These are phyloP conservation scores for Saturnispora hagleri DNA, from an alignment of 805 yeast genomes.

Conservation along the genomic window DNA sequence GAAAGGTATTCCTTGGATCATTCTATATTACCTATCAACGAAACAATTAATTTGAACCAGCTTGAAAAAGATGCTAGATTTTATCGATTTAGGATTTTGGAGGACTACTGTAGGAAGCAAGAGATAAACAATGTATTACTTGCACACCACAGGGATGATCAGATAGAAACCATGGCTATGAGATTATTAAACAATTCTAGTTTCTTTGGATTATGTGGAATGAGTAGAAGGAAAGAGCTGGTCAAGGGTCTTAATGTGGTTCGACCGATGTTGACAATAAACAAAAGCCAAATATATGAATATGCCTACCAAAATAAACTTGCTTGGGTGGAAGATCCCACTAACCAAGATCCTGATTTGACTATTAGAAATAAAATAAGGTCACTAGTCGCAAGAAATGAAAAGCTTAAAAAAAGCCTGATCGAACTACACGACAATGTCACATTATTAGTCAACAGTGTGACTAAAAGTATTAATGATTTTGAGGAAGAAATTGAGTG, in stretches of 20 bases:
- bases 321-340: slow-evolving; percentile 62
- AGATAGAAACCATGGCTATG: slow-evolving; percentile 57
- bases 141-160: slow-evolving; percentile 70
- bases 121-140: slow-evolving; percentile 35
- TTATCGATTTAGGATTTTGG: slow-evolving; percentile 40
- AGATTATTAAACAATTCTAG: slow-evolving; percentile 39
- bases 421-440: slow-evolving; percentile 8
- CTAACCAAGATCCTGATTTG: slow-evolving; percentile 45
- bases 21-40: slow-evolving; percentile 15
- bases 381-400: slow-evolving; percentile 14
- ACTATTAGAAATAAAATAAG: slow-evolving; percentile 49
- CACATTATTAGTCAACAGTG: slow-evolving; percentile 12
- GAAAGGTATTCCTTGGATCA: slow-evolving; percentile 22
- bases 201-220: slow-evolving; percentile 53
- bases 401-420: slow-evolving; percentile 11
- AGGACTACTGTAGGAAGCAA: slow-evolving; percentile 30
- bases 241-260: slow-evolving; percentile 19
- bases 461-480: slow-evolving; percentile 16
- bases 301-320: slow-evolving; percentile 36
- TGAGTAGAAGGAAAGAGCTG: slow-evolving; percentile 30
- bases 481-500: slow-evolving; percentile 12
- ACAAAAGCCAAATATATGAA: slow-evolving; percentile 36
- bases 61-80: slow-evolving; percentile 51
- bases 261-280: slow-evolving; percentile 45
- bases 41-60: slow-evolving; percentile 11